Base-by-base conservation (phyloP, 129 eudicot species). In the Smallanthus sonchifolius region DNA sequence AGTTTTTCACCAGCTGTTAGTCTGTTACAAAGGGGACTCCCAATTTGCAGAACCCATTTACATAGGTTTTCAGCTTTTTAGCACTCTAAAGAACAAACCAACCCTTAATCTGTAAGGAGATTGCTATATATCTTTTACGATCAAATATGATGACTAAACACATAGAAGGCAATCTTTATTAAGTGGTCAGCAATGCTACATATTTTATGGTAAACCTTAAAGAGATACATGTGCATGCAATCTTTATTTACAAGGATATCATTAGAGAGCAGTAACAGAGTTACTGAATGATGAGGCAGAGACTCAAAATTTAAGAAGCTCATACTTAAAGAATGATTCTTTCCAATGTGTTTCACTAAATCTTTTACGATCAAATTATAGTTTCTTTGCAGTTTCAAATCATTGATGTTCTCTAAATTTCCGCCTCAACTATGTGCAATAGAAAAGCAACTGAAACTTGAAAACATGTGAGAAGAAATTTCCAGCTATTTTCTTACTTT, bases 401-500 rank as follows among this genome's bases (percentile, higher is more conserved):
- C 70, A 45, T 60, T 40, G 42, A 16, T 44, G 61, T 57, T 6
- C 59, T 55, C 47, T 56, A 43, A 17, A 6, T 44, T 69, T 77
- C 35, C 28, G 56, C 28, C 37, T 47, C 52, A 43, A 38, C 44
- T 43, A 59, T 62, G 47, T 69, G 54, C 37, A 30, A 44, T 43
- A 69, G 61, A 67, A 52, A 77, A 69, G 74, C 30, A 24, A 32
- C 57, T 28, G 49, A 66, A 67, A 69, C 75, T 56, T 57, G 30
- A n/a, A 57, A 43, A 57, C 28, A 48, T 4, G 38, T 55, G 15
- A 19, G 38, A 54, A 70, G 38, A 67, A 67, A 37, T 15, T 47
- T 48, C 45, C 70, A 48, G 32, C 42, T 64, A 68, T 43, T 38
- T 47, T n/a, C 89, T 66, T 69, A 94, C 98, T 83, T 94, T 94